Evolutionary conservation across 768 basidiomycete species (phyloP), one percentile per base, ranked within the genome.

Genomic region (Agrocybe pediades): DNA sequence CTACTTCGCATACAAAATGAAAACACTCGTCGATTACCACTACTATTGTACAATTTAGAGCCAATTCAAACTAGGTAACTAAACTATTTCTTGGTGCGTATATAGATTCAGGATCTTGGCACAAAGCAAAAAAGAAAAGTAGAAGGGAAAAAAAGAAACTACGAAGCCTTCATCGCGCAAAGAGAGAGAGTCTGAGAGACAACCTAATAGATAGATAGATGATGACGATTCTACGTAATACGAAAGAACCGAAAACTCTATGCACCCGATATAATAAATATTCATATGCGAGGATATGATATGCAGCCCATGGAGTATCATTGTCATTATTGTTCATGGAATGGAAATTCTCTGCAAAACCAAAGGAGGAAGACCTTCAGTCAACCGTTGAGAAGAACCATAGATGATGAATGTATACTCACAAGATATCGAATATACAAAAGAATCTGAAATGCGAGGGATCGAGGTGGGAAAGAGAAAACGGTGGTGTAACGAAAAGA

Each of bases 341-440:
- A n/a, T n/a, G n/a, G n/a, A n/a, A n/a, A n/a, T n/a, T n/a, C n/a
- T n/a, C n/a, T n/a, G n/a, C n/a, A n/a, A n/a, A n/a, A n/a, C n/a
- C n/a, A n/a, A n/a, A n/a, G n/a, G n/a, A n/a, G n/a, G n/a, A n/a
- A n/a, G n/a, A n/a, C n/a, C n/a, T n/a, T n/a, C n/a, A n/a, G n/a
- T n/a, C n/a, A n/a, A n/a, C n/a, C n/a, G n/a, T n/a, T n/a, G n/a
- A n/a, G n/a, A n/a, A n/a, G n/a, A n/a, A n/a, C n/a, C n/a, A 36
- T 36, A n/a, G 33, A 36, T 36, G 11, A 52, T n/a, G 43, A 42
- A 25, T 49, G 36, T 21, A 24, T 20, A 24, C 19, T 40, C 41
- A 41, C 11, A 13, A 6, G 13, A n/a, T 7, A 52, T 49, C 41
- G 46, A 53, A 49, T 54, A 48, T 42, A 53, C 47, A 42, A 8